These are phyloP conservation scores for Pythium scleroteichum DNA, from an alignment of 352 stramenopile genomes.

Conservation along the genomic window DNA sequence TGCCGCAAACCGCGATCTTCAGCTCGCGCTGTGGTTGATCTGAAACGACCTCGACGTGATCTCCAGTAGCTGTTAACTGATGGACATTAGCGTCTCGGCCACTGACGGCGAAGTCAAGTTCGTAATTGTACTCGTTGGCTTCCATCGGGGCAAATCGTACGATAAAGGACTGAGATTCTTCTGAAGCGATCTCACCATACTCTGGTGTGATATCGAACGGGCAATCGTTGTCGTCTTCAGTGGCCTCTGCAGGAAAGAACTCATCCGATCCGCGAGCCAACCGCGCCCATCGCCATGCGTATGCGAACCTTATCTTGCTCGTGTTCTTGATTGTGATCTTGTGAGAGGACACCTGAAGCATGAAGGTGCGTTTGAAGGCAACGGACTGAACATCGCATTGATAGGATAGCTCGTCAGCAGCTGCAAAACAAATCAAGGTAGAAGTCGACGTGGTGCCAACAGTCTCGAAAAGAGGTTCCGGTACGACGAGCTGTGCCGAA, in stretches of 20 bases:
- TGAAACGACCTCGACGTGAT: not conserved
- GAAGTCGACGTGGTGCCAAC: slow-evolving; percentile 40
- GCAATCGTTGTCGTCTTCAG: slow-evolving; percentile 51
- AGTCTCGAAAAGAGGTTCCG: slow-evolving; percentile 52
- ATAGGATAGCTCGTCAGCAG: slow-evolving; percentile 59
- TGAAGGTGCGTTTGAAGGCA: slow-evolving; percentile 82
- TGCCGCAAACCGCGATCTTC: slow-evolving; percentile 63
- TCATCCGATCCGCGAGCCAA: slow-evolving; percentile 13
- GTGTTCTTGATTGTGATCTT: slow-evolving; percentile 69
- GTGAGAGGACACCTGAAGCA: slow-evolving; percentile 84
- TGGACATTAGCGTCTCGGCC: not conserved
- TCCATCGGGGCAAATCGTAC: slow-evolving; percentile 91
- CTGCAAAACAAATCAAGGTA: slow-evolving; percentile 62
- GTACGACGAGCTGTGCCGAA: slow-evolving; percentile 2
- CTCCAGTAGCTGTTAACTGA: not conserved
- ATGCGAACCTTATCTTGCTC: slow-evolving; percentile 67
- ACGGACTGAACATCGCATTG: slow-evolving; percentile 63
- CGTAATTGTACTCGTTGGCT: slow-evolving; percentile 86
- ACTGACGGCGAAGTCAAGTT: slow-evolving; percentile 44
- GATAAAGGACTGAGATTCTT: slow-evolving; percentile 69
- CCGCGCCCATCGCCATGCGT: slow-evolving; percentile 57
- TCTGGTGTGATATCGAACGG: slow-evolving; percentile 88
- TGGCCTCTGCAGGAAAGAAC: slow-evolving; percentile 4
- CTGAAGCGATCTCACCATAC: slow-evolving; percentile 52
- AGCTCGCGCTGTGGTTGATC: slow-evolving; percentile 15